Evolutionary conservation across 176 grass and related monocot species (phyloP).

Genomic region (Elymus sibiricus): DNA sequence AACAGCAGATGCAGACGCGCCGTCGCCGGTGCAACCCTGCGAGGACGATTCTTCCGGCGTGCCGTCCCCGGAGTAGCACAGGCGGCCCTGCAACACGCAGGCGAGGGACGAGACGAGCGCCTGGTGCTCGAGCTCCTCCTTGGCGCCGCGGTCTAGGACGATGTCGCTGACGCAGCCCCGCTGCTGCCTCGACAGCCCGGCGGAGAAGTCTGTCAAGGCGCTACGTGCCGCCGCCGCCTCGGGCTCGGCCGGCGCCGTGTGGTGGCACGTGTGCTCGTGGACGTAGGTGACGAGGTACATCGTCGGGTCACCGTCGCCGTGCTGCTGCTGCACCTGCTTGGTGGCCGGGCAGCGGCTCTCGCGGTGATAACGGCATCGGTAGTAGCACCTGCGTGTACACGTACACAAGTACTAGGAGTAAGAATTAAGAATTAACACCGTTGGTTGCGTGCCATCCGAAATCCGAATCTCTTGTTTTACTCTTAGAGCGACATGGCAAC

Average conservation of each 20-base stretch:
- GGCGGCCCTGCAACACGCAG: slow-evolving; percentile 25
- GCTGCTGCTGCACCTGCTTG: slow-evolving; percentile 68
- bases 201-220: neutral
- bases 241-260: neutral
- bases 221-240: too few species aligned
- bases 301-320: slow-evolving; percentile 23
- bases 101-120: slow-evolving; percentile 43
- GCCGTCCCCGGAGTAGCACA: neutral
- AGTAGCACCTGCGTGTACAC: slow-evolving; percentile 48
- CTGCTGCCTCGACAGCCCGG: neutral
- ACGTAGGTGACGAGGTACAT: slow-evolving; percentile 41
- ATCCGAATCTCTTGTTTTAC: neutral
- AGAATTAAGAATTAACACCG: neutral
- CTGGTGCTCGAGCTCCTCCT: slow-evolving; percentile 39
- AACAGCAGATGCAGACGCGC: neutral
- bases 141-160: neutral
- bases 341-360: slow-evolving; percentile 50
- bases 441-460: neutral
- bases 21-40: neutral
- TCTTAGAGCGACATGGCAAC: neutral
- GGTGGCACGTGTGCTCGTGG: slow-evolving; percentile 54
- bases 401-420: neutral
- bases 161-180: neutral
- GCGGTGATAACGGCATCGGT: slow-evolving; percentile 47
- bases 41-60: neutral